Conservation (phyloP, 148 eudicot species). For the Arctostaphylos glauca region DNA sequence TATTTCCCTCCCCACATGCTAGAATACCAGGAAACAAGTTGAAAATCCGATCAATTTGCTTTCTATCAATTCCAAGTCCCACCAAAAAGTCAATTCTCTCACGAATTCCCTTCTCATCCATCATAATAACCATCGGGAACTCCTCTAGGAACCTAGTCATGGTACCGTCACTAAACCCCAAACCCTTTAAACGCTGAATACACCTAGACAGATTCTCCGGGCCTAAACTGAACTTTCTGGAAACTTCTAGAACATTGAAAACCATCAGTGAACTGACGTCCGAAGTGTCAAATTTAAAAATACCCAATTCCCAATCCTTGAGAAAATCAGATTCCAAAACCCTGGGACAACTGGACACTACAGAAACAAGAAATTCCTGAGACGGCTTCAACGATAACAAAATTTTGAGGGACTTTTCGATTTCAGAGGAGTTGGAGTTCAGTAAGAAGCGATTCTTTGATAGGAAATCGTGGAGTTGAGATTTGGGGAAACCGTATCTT, state of each 20-base stretch:
- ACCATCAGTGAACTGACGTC: constrained; percentile 20
- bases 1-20: constrained; percentile 47
- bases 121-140: constrained; percentile 47
- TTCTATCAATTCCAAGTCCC: constrained; percentile 35
- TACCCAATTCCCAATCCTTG: constrained; percentile 59
- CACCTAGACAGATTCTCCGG: constrained; percentile 42
- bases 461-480: constrained; percentile 44
- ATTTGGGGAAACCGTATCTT: constrained; percentile 60
- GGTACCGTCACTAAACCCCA: constrained; percentile 57
- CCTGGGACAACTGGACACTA: constrained; percentile 52
- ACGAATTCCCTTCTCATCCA: constrained; percentile 38
- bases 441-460: constrained; percentile 50
- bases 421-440: constrained; percentile 31
- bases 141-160: constrained; percentile 59
- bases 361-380: constrained; percentile 41
- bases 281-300: constrained; percentile 28
- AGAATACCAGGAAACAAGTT: constrained; percentile 46
- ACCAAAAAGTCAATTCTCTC: constrained; percentile 47
- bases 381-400: constrained; percentile 50
- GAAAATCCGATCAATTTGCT: constrained; percentile 37
- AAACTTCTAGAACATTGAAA: constrained; percentile 50
- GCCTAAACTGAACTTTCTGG: constrained; percentile 42
- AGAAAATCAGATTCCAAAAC: constrained; percentile 54
- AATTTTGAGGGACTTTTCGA: constrained; percentile 54
- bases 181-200: constrained; percentile 49